Evolutionary conservation across 306 rosid genomes (phyloP).

Genomic region (Sicyos baderoa): DNA sequence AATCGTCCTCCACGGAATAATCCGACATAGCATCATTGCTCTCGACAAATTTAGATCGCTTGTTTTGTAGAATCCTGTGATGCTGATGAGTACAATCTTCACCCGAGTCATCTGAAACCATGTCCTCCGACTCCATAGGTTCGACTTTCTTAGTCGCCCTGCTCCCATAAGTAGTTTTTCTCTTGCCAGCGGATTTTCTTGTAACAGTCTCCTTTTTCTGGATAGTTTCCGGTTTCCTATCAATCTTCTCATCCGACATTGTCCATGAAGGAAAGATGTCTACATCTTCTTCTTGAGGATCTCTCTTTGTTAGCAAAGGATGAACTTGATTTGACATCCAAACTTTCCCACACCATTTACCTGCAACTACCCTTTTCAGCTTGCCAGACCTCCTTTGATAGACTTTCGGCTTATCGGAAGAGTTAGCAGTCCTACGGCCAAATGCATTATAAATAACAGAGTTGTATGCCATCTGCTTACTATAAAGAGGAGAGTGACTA

Average conservation of each 20-base stretch:
- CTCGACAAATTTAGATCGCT: slow-evolving; percentile 23
- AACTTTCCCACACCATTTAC: slow-evolving; percentile 98
- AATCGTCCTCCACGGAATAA: slow-evolving; percentile 32
- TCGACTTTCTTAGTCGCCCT: slow-evolving; percentile 45
- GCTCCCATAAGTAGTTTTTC: slow-evolving; percentile 44
- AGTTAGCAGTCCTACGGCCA: slow-evolving; percentile 62
- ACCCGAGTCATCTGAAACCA: slow-evolving; percentile 29
- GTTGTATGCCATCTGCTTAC: slow-evolving; percentile 98
- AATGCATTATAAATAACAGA: slow-evolving; percentile 83
- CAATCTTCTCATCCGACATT: slow-evolving; percentile 45
- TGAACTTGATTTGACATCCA: slow-evolving; percentile 98
- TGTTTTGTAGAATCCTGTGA: slow-evolving; percentile 26
- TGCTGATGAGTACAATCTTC: slow-evolving; percentile 26
- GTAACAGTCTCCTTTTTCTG: slow-evolving; percentile 30
- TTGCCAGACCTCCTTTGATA: slow-evolving; percentile 58
- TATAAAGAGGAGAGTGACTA: slow-evolving; percentile 84
- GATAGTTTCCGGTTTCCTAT: slow-evolving; percentile 37
- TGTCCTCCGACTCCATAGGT: slow-evolving; percentile 31
- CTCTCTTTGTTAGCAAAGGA: slow-evolving; percentile 62
- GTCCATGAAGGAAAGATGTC: slow-evolving; percentile 38
- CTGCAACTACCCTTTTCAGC: slow-evolving; percentile 80
- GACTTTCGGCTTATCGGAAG: slow-evolving; percentile 47
- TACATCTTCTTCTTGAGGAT: slow-evolving; percentile 43
- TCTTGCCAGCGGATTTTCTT: slow-evolving; percentile 58
- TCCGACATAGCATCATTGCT: slow-evolving; percentile 30